phyloP scores from a whole-genome alignment of 2,329 filamentous ascomycete species.

The Phyllosticta citriasiana region DNA sequence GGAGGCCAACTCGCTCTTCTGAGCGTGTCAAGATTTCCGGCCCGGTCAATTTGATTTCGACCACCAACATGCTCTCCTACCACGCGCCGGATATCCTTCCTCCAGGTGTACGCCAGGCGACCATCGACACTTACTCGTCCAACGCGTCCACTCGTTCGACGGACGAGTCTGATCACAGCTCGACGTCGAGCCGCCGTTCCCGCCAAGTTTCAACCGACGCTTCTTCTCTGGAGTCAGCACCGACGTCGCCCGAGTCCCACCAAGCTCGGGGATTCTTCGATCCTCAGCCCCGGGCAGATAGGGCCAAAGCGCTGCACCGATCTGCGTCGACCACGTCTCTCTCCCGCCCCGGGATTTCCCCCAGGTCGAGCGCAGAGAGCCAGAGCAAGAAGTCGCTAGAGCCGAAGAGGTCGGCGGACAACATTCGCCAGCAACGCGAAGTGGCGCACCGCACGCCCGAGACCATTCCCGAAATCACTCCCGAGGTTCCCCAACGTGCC shows the following conservation, averaged over 20 bases:
- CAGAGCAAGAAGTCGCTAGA: conserved; percentile 1
- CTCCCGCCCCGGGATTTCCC: conserved; percentile 3
- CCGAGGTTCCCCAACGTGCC: conserved; percentile 65
- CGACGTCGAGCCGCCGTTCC: conserved; percentile 43
- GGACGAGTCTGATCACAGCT: conserved; percentile 61
- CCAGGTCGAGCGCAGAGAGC: conserved; percentile 1
- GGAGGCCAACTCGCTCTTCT: conserved; percentile 27
- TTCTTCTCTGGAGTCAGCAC: conserved; percentile 39
- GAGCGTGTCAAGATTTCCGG: conserved; percentile 71
- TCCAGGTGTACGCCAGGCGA: conserved; percentile 20
- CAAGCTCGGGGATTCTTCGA: conserved; percentile 48
- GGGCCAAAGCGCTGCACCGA: conserved; percentile 12
- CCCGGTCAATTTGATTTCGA: conserved; percentile 79
- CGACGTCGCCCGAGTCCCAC: conserved; percentile 44
- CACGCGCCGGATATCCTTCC: conserved; percentile 69
- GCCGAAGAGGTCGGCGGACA: conserved; percentile 5
- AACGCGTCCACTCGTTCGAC: conserved; percentile 47
- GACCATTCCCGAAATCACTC: conserved; percentile 41
- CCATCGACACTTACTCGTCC: conserved; percentile 41
- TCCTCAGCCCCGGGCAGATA: conserved; percentile 23
- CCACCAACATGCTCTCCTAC: conserved; percentile 93
- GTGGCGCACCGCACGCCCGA: background rate
- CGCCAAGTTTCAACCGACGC: conserved; percentile 61
- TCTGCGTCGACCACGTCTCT: conserved; percentile 13
- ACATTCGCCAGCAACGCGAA: conserved; percentile 4